Evolutionary conservation across 176 grass and related monocot genomes (phyloP).

Genomic region (Hsuehochloa calcarea): DNA sequence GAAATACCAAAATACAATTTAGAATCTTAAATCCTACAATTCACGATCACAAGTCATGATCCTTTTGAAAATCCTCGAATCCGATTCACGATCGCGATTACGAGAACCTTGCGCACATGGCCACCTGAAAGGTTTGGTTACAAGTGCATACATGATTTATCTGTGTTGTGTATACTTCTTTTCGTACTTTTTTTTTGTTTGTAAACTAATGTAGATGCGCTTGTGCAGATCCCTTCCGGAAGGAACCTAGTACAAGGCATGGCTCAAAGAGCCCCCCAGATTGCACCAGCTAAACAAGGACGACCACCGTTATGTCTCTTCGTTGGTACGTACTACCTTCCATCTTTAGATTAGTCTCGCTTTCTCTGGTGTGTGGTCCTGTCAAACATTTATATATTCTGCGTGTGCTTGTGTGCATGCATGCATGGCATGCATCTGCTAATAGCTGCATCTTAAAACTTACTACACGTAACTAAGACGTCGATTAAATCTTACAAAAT

Average conservation of each 20-base stretch:
- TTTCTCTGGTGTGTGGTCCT: no score
- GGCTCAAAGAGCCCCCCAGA: not conserved
- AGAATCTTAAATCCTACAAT: no score
- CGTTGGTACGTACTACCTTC: not conserved
- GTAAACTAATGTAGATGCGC: not conserved
- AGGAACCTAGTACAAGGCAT: not conserved
- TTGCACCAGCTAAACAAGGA: conserved; percentile 13
- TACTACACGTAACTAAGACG: no score
- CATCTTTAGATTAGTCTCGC: not conserved
- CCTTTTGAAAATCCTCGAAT: no score
- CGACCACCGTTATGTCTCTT: not conserved
- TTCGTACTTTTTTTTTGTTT: not conserved
- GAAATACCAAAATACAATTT: no score
- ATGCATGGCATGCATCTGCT: no score
- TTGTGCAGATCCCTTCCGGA: not conserved
- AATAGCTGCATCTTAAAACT: no score
- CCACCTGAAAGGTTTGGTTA: not conserved
- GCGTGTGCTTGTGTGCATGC: no score
- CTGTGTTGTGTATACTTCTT: not conserved
- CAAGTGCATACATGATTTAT: not conserved
- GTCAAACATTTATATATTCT: no score
- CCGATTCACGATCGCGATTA: no score
- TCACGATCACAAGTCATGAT: no score
- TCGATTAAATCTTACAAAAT: no score
- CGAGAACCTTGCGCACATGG: not conserved